Evolutionary conservation across 768 basidiomycete genomes (phyloP), one percentile per base, ranked within the genome.

Genomic region (Pholiota molesta): DNA sequence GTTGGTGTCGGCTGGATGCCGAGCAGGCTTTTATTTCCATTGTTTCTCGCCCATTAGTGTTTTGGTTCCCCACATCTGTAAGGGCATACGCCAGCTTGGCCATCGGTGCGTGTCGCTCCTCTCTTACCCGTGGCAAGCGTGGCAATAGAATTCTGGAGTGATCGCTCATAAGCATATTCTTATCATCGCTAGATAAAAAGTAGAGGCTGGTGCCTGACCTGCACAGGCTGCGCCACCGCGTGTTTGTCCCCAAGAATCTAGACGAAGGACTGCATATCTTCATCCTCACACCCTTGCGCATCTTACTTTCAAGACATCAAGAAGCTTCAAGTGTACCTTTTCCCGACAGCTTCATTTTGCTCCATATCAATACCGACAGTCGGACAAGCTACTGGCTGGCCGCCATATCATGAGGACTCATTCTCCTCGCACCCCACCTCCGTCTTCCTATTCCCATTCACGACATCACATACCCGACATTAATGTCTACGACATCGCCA

Each of bases 391-490:
- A 9, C 47, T 37, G 21, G 21, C 42, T 44, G n/a, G 28, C 17
- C 56, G 11, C 45, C n/a, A 28, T 33, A 49, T 23, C 57, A 58
- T 58, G 57, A 58, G 57, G 57, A 39, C 42, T 35, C 33, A 33
- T 21, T 58, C 57, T 58, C 57, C 57, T 58, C 57, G 57, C 45
- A 58, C 57, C 6, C 59, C 59, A 14, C 59, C 59, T 10, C 59
- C 59, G 2, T 60, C 59, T 31, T 60, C 59, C 2, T 58, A 58
- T 39, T 60, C 59, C 5, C 59, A 60, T 60, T 52, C 59, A 35
- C 59, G 52, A n/a, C 39, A 54, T 23, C 21, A 39, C 26, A 45
- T 52, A 23, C 59, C 59, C 5, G 14, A 42, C 10, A 60, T 60
- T 11, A 54, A 31, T 17, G 42, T 33, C 40, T n/a, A 60, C 31